Conservation (phyloP, 2,329 filamentous ascomycete genomes). For the Pseudogymnoascus sp. region DNA sequence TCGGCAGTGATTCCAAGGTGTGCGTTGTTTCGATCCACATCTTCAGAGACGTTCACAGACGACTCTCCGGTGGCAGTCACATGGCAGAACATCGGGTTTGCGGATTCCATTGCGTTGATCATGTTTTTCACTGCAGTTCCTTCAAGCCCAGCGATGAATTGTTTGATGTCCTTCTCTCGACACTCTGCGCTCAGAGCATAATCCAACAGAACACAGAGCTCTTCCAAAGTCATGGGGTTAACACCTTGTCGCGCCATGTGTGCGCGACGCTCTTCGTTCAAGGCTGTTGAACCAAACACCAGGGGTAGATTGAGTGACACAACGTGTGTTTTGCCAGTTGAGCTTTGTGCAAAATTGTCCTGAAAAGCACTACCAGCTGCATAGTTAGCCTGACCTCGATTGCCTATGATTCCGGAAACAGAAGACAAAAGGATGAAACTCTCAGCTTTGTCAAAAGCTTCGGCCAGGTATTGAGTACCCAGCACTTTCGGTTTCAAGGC, state of each 20-base stretch:
- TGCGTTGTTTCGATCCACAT: constrained; percentile 11
- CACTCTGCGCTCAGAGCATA: constrained; percentile 21
- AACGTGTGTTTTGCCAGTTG: constrained; percentile 10
- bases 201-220: constrained; percentile 20
- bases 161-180: constrained; percentile 16
- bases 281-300: constrained; percentile 19
- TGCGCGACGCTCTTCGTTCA: constrained; percentile 12
- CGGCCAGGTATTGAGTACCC: constrained; percentile 15
- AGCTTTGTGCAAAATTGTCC: constrained; percentile 13
- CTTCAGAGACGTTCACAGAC: constrained; percentile 1
- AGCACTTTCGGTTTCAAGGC: constrained; percentile 15
- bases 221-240: constrained; percentile 21
- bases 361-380: constrained; percentile 13
- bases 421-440: constrained; percentile 13
- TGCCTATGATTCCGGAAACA: constrained; percentile 9
- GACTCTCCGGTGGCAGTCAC: constrained; percentile 11
- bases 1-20: not conserved
- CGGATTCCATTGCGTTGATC: constrained; percentile 17
- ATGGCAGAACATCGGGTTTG: constrained; percentile 20
- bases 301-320: constrained; percentile 21
- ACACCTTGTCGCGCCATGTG: constrained; percentile 14
- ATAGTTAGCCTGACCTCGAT: constrained; percentile 14
- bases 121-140: constrained; percentile 18
- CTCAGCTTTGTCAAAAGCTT: constrained; percentile 6
- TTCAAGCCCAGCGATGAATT: constrained; percentile 19